phyloP scores from a whole-genome alignment of 306 rosid species.

The Astragalus membranaceus region DNA sequence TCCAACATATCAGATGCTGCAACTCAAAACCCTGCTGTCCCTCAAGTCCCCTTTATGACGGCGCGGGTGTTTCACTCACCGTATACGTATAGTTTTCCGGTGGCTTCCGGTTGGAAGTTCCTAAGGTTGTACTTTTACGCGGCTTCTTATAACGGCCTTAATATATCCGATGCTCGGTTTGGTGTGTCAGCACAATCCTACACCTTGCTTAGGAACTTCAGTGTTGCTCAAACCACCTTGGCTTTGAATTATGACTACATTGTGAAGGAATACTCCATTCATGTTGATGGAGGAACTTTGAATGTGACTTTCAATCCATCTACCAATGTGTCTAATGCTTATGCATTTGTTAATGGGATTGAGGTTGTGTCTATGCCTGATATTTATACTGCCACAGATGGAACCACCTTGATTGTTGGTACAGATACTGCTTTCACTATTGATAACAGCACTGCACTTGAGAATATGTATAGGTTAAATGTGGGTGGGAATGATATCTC shows the following conservation, averaged over 20 bases:
- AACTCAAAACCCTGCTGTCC: constrained; percentile 65
- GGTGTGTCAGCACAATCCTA: constrained; percentile 47
- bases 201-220: constrained; percentile 64
- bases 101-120: constrained; percentile 67
- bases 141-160: constrained; percentile 47
- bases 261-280: constrained; percentile 53
- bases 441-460: constrained; percentile 64
- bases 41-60: constrained; percentile 59
- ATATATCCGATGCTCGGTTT: constrained; percentile 54
- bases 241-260: constrained; percentile 58
- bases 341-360: constrained; percentile 90
- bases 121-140: constrained; percentile 72
- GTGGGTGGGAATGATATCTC: constrained; percentile 88
- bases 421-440: constrained; percentile 1
- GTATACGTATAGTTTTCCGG: constrained; percentile 68
- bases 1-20: constrained; percentile 41
- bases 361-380: constrained; percentile 89
- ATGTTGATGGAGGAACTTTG: constrained; percentile 56
- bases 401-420: constrained; percentile 43
- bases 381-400: constrained; percentile 45
- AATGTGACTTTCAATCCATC: constrained; percentile 70
- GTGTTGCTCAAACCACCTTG: constrained; percentile 48
- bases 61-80: constrained; percentile 51
- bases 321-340: constrained; percentile 40
- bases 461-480: constrained; percentile 66